These are phyloP conservation scores for Tricholoma matsutake DNA, from an alignment of 768 basidiomycete species.

Conservation along the genomic window DNA sequence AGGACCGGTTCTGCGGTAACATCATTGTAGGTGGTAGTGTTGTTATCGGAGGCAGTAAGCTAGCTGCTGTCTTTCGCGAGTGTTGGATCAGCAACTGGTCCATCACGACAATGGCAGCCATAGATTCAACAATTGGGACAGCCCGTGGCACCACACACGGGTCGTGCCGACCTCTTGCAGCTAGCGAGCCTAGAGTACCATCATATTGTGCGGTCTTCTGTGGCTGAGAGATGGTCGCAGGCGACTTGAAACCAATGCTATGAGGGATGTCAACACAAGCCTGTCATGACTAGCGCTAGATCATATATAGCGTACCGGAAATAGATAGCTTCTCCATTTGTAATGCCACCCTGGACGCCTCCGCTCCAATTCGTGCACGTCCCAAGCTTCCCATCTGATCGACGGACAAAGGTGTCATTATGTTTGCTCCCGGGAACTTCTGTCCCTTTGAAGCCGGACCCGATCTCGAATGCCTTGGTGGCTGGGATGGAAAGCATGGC, in stretches of 20 bases:
- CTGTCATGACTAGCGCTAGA: not conserved
- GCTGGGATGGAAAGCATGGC: slow-evolving; percentile 99
- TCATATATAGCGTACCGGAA: slow-evolving; percentile 64
- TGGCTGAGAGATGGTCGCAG: slow-evolving; percentile 92
- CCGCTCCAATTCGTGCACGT: slow-evolving; percentile 96
- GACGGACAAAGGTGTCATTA: slow-evolving; percentile 82
- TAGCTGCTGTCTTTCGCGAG: slow-evolving; percentile 68
- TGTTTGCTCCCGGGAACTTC: slow-evolving; percentile 91
- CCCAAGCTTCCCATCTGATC: slow-evolving; percentile 66
- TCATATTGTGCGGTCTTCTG: slow-evolving; percentile 93
- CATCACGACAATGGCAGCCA: slow-evolving; percentile 95
- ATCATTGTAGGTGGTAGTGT: slow-evolving; percentile 95
- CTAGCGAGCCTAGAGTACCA: slow-evolving; percentile 83
- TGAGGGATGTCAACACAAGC: not conserved
- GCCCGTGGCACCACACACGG: slow-evolving; percentile 97
- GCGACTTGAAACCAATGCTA: slow-evolving; percentile 96
- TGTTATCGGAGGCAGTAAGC: slow-evolving; percentile 77
- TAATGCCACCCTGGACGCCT: slow-evolving; percentile 96
- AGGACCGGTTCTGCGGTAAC: slow-evolving; percentile 38
- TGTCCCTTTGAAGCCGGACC: slow-evolving; percentile 93
- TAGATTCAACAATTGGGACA: slow-evolving; percentile 96
- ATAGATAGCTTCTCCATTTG: slow-evolving; percentile 96
- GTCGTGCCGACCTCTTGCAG: slow-evolving; percentile 92
- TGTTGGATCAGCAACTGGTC: slow-evolving; percentile 91
- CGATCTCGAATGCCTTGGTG: slow-evolving; percentile 97